A percentile compares a stretch with the other conserved stretches of the same genome.
Conservation (phyloP, 192 early-diverging fungal genomes). For the Jimgerdemannia lactiflua region DNA sequence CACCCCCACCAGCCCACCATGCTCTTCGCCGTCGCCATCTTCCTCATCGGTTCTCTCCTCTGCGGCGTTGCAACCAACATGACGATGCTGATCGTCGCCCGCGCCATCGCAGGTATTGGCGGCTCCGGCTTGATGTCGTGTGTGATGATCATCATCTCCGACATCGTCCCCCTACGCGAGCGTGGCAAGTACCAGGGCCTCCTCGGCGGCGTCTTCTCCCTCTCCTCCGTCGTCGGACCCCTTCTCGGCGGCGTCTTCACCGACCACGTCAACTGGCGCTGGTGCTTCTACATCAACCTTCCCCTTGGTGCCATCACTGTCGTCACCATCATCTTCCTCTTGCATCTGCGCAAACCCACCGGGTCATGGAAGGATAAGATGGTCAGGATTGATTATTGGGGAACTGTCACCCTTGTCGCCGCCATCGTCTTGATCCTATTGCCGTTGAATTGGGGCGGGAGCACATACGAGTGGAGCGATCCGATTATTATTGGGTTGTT, state of each 20-base stretch:
- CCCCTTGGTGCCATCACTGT: constrained; percentile 55
- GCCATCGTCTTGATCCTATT: constrained; percentile 54
- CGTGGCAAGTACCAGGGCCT: constrained; percentile 80
- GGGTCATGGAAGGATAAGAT: constrained; percentile 48
- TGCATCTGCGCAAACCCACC: constrained; percentile 45
- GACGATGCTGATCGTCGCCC: constrained; percentile 46
- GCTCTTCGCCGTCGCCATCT: constrained; percentile 71
- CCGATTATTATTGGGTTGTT: constrained; percentile 50
- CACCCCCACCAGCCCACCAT: constrained; percentile 42
- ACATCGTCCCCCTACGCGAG: constrained; percentile 74
- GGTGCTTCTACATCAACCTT: constrained; percentile 49
- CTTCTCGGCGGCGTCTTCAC: constrained; percentile 82
- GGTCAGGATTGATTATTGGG: constrained; percentile 59
- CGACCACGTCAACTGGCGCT: constrained; percentile 59
- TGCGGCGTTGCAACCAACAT: constrained; percentile 74
- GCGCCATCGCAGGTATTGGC: constrained; percentile 55
- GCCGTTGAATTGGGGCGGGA: constrained; percentile 63
- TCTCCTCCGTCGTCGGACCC: constrained; percentile 79
- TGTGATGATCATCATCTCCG: constrained; percentile 53
- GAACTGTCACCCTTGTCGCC: constrained; percentile 47
- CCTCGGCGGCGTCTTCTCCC: constrained; percentile 73
- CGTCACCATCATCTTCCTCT: constrained; percentile 52
- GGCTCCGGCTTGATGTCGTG: constrained; percentile 48
- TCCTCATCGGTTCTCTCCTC: constrained; percentile 73
- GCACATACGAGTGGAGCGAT: constrained; percentile 57